phyloP scores from a whole-genome alignment of 768 basidiomycete genomes.

The Lentinula boryana region DNA sequence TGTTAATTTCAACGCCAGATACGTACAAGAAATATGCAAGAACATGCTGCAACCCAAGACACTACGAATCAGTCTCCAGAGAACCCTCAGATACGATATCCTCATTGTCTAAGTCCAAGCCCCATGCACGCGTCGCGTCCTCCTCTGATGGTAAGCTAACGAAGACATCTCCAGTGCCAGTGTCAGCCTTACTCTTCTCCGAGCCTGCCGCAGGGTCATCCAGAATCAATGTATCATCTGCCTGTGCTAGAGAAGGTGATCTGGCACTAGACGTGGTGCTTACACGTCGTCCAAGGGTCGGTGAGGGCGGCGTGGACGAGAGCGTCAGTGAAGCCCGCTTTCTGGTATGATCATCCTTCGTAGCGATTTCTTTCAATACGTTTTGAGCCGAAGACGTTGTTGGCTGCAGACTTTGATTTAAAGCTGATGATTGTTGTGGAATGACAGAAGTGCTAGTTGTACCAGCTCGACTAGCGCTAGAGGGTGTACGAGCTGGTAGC shows the following conservation, averaged over 20 bases:
- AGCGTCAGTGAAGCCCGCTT: conserved; percentile 15
- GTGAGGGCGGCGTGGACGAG: not conserved
- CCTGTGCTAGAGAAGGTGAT: not conserved
- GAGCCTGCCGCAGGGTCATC: not conserved
- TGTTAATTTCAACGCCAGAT: not conserved
- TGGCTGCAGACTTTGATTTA: conserved; percentile 16
- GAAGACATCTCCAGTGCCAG: not conserved
- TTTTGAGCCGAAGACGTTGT: conserved; percentile 39
- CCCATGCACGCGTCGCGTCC: conserved; percentile 1
- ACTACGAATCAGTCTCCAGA: not conserved
- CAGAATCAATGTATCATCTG: not conserved
- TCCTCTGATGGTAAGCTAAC: not conserved
- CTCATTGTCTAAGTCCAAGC: not conserved
- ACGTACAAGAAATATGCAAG: not conserved
- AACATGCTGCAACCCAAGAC: not conserved
- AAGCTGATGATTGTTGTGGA: conserved; percentile 16
- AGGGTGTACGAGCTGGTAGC: conserved; percentile 7
- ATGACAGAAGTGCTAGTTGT: not conserved
- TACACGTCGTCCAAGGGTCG: not conserved
- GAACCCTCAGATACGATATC: not conserved
- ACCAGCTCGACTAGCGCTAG: not conserved
- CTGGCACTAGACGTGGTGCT: not conserved
- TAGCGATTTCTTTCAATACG: conserved; percentile 51
- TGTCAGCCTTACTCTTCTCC: not conserved
- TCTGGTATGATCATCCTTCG: conserved; percentile 33